Evolutionary conservation across 2,329 filamentous ascomycete genomes (phyloP), one percentile per base, ranked within the genome.

Genomic region (Fusarium algeriense): DNA sequence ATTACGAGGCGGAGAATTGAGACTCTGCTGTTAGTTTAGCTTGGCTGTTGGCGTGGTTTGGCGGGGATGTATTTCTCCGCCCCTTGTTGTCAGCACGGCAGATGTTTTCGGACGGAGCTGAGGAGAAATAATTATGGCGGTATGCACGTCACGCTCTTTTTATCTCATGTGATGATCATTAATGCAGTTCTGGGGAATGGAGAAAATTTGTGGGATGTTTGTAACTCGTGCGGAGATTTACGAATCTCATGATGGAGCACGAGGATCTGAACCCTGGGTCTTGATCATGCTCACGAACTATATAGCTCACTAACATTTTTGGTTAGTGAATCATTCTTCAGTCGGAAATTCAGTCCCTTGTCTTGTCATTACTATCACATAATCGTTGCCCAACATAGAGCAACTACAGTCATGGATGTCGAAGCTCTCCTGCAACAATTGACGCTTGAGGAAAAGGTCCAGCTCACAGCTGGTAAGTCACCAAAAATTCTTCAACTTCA

Each of bases 391-490:
- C n/a, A 8, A 6, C 2, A n/a, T 6, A 49, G 8, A 17, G 1
- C 1, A n/a, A 17, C 35, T 7, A 59, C 23, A 23, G 23, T 15
- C 26, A 60, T 60, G 49, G 57, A 60, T 37, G n/a, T 60, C 15
- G 49, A 60, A 2, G 38, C 57, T 12, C 49, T 60, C 19, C 23
- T 60, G 5, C 49, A 60, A 5, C 57, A 60, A 35, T 6, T 60
- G n/a, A 60, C 57, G 11, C 30, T 60, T 2, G 57, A 60, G 5
- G 57, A 60, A 7, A 60, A 60, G 50, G 49, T 56, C 0, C 57
- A 60, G 8, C 49, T 60, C 0, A 60, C 57, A 5, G 57, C 57
- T 0, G 57, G 57, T 37, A 44, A 37, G 56, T 19, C 17, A 30
- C 23, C 23, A 23, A 23, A 23, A 23, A 5, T 23, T 23, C 23